phyloP scores from a whole-genome alignment of 768 basidiomycete genomes.

The Psilocybe sp. region DNA sequence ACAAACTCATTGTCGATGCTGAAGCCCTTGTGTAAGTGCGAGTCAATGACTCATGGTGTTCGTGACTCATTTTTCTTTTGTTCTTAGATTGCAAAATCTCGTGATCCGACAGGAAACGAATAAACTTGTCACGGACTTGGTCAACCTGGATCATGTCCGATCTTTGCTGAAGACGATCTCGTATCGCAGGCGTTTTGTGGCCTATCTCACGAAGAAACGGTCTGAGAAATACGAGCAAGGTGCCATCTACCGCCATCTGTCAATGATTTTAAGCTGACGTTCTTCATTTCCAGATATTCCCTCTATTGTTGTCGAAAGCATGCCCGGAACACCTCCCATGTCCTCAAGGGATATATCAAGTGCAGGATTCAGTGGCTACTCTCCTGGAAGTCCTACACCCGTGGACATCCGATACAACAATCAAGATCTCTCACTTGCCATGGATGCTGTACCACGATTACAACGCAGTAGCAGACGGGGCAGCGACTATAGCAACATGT shows the following conservation, averaged over 20 bases:
- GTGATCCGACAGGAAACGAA: slow-evolving; percentile 73
- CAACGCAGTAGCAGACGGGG: slow-evolving; percentile 52
- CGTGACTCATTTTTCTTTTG: slow-evolving; percentile 2
- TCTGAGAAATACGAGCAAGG: slow-evolving; percentile 39
- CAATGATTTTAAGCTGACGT: neutral
- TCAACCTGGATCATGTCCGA: slow-evolving; percentile 81
- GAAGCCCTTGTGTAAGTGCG: slow-evolving; percentile 80
- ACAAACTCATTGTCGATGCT: slow-evolving; percentile 87
- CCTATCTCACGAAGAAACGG: slow-evolving; percentile 39
- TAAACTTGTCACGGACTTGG: slow-evolving; percentile 76
- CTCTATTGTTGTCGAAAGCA: slow-evolving; percentile 63
- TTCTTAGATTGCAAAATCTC: slow-evolving; percentile 75
- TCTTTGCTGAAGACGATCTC: slow-evolving; percentile 78
- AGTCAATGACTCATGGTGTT: neutral
- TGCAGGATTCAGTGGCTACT: slow-evolving; percentile 28
- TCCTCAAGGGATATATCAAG: slow-evolving; percentile 58
- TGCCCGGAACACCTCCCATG: slow-evolving; percentile 50
- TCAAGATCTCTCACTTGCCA: slow-evolving; percentile 45
- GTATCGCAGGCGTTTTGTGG: slow-evolving; percentile 66
- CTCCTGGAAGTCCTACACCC: slow-evolving; percentile 40
- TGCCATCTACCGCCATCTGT: slow-evolving; percentile 16
- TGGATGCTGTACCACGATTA: slow-evolving; percentile 39
- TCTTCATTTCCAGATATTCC: slow-evolving; percentile 50
- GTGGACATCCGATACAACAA: slow-evolving; percentile 30
- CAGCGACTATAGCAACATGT: slow-evolving; percentile 61